phyloP scores from a whole-genome alignment of 2,329 filamentous ascomycete species.

The Dothiorella sarmentorum region DNA sequence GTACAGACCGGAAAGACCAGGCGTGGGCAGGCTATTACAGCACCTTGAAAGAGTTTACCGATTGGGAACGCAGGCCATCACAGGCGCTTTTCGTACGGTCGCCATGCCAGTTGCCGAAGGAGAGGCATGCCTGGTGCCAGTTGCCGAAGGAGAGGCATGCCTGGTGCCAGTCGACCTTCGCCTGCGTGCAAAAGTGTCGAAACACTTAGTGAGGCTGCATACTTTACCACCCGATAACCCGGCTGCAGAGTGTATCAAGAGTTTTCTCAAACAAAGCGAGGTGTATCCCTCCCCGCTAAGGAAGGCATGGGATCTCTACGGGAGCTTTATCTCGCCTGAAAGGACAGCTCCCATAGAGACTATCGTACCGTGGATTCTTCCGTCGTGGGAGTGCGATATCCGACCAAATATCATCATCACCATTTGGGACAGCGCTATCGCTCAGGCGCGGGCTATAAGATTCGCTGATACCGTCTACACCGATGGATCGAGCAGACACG shows the following conservation, averaged over 20 bases:
- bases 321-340: not conserved
- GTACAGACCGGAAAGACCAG: not conserved
- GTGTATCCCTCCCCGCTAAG: not conserved
- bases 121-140: not conserved
- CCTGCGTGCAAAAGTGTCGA: not conserved
- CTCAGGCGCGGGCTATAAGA: not conserved
- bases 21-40: not conserved
- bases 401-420: not conserved
- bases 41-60: not conserved
- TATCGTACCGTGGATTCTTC: not conserved
- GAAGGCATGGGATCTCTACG: not conserved
- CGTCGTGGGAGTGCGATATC: not conserved
- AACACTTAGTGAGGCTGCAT: not conserved
- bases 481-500: not conserved
- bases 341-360: not conserved
- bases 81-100: not conserved
- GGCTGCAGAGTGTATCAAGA: not conserved
- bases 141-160: slow-evolving; percentile 1
- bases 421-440: not conserved
- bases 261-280: not conserved
- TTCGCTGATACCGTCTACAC: not conserved
- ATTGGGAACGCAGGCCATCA: not conserved
- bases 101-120: not conserved
- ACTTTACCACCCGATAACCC: not conserved
- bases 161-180: not conserved